Percentiles rank a stretch among this genome's conserved stretches.
These are phyloP conservation scores for Rosa multiflora DNA, from an alignment of 306 rosid species.

Conservation along the genomic window DNA sequence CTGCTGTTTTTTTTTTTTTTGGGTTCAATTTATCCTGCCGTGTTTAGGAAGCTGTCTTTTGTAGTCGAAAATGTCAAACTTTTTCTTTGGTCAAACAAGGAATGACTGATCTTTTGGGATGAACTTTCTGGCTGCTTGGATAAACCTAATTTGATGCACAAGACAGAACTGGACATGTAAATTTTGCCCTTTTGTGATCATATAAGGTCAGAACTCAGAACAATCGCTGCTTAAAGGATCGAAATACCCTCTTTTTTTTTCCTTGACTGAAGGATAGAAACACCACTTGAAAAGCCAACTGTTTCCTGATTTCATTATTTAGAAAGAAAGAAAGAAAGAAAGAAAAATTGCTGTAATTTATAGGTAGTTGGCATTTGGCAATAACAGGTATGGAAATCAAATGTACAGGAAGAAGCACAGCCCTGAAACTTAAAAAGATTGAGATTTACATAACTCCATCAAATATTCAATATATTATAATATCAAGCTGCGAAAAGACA, in stretches of 20 bases:
- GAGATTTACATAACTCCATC: neutral
- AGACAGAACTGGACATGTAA: neutral
- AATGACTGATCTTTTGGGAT: neutral
- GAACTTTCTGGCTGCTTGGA: neutral
- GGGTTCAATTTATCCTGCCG: too few species aligned
- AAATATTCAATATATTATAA: constrained; percentile 21
- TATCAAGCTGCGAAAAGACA: constrained; percentile 25
- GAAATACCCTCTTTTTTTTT: too few species aligned
- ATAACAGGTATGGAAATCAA: neutral
- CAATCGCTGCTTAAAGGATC: too few species aligned
- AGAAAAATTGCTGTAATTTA: neutral
- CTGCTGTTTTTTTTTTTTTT: too few species aligned
- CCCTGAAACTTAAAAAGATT: constrained; percentile 3
- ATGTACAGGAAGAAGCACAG: neutral
- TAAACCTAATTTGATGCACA: neutral
- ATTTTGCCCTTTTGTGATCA: neutral
- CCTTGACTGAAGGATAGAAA: neutral
- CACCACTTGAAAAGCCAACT: neutral
- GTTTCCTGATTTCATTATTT: neutral
- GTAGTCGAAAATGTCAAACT: neutral
- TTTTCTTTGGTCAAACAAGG: neutral
- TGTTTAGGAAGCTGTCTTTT: neutral
- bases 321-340: neutral
- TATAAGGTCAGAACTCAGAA: too few species aligned
- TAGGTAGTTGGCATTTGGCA: neutral